These are phyloP conservation scores for Datura wrightii DNA, from an alignment of 257 asterid genomes.

Conservation along the genomic window DNA sequence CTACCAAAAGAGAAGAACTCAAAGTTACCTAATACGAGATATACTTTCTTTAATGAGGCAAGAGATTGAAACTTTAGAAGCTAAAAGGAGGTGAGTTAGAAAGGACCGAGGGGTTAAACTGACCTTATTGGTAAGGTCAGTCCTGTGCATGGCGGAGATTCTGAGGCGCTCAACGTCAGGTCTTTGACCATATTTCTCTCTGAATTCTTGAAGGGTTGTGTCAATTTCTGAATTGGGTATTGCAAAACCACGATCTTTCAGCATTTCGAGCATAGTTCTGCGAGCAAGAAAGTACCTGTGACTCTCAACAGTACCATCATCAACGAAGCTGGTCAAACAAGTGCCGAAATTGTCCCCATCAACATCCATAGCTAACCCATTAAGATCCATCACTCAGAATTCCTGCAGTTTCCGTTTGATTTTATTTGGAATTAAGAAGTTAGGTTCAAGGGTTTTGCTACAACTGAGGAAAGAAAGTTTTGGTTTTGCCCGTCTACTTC, in stretches of 20 bases:
- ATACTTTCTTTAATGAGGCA: not conserved
- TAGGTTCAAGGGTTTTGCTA: not conserved
- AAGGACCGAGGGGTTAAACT: not conserved
- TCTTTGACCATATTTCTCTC: conserved; percentile 54
- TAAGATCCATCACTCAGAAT: conserved; percentile 2
- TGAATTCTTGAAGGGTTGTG: conserved; percentile 66
- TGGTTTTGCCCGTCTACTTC: no score
- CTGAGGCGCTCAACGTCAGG: conserved; percentile 59
- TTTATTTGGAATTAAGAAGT: not conserved
- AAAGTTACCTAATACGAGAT: not conserved
- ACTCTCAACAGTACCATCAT: conserved; percentile 68
- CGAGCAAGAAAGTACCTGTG: conserved; percentile 81
- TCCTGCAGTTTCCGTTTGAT: not conserved
- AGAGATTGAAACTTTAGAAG: not conserved
- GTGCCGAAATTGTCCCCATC: conserved; percentile 41
- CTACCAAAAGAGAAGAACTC: not conserved
- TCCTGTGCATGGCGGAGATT: conserved; percentile 67
- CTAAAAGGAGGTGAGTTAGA: not conserved
- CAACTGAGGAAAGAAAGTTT: no score
- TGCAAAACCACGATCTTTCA: conserved; percentile 84
- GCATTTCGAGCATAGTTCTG: conserved; percentile 84
- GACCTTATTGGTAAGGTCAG: conserved; percentile 78
- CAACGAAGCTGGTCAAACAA: conserved; percentile 62
- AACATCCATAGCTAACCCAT: conserved; percentile 39
- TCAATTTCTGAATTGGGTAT: conserved; percentile 72